Evolutionary conservation across 1,284 basidiomycete genomes (phyloP), one percentile per base, ranked within the genome.

Genomic region (Trametes versicolor): DNA sequence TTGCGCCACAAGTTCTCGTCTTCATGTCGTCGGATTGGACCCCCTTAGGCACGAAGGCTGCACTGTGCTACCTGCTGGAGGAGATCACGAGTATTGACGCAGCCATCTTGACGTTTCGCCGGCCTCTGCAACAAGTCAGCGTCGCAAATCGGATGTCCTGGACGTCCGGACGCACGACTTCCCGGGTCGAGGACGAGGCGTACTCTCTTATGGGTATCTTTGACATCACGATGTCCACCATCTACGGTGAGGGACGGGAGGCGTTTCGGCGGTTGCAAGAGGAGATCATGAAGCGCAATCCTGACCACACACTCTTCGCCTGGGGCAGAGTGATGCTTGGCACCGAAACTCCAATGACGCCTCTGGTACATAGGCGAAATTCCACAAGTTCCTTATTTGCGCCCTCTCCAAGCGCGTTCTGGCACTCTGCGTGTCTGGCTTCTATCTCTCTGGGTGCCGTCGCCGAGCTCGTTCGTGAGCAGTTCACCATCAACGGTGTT

Each of bases 121-220:
- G 45, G 45, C 21, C 45, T n/a, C 21, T 47, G 45, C 45, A 47
- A 9, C 45, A 47, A 10, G 45, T 47, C 45, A 47, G 45, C 10
- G 45, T 47, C 45, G 45, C 45, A 2, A 47, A 21, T 8, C 45
- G 45, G 45, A 47, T 47, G 45, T 47, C 45, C 19, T 47, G 45
- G 45, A 21, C 45, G n/a, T n/a, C 45, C n/a, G n/a, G n/a, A 3
- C 45, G 45, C 45, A 47, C n/a, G 45, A 47, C 45, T 5, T 47
- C 45, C n/a, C n/a, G 45, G 45, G 45, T 47, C 8, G 45, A 47
- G 10, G 45, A 47, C n/a, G 45, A 47, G 45, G 45, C 45, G n/a
- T 47, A 47, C n/a, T 47, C 45, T 19, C 19, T 47, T 21, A 47
- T 47, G 45, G 45, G 45, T 21, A 17, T 47, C 45, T 47, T 47